Evolutionary conservation across 2,329 filamentous ascomycete species (phyloP), one percentile per base, ranked within the genome.

Genomic region (Ophiosphaerella herpotricha): DNA sequence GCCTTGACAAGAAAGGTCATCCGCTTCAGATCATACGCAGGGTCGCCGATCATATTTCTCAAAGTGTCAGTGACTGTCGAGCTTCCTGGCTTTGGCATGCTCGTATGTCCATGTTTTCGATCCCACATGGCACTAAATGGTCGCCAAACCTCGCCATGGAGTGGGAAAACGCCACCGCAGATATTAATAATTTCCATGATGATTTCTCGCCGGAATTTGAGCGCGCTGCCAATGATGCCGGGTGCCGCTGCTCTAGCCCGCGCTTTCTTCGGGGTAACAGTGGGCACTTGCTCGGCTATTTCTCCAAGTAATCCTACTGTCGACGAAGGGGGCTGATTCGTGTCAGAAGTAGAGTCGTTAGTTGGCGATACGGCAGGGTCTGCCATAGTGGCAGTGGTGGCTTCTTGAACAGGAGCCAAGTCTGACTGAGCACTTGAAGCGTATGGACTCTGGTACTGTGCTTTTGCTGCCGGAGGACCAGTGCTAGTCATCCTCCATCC

Each of bases 71-170:
- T 77, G 26, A 86, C 66, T 1, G 83, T 85, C 33, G 78, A 75
- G 32, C 76, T 72, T 54, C 85, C 80, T 0, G 83, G 82, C 41
- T 64, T 75, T 48, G 74, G 74, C 36, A 74, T 41, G 18, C 74
- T 61, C 8, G 55, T 54, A 29, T 64, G 53, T 7, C 54, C 66
- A 55, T 64, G 49, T 12, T 75, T 77, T 50, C 74, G 62, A 74
- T 77, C 71, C 82, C 83, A 86, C 13, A 77, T 70, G 2, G 77
- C 77, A 12, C 75, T 70, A 55, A 84, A 85, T 7, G 83, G 79
- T 54, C 78, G 75, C 66, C 76, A 78, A n/a, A 85, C 74, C 55
- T 84, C 82, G 38, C 73, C 74, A 21, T 81, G 77, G 33, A 80
- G 75, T 2, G 83, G 82, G 45, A 81, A 85, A 2, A 81, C 78